Evolutionary conservation across 192 early-diverging fungal species (phyloP).

Genomic region (Coemansia reversa): DNA sequence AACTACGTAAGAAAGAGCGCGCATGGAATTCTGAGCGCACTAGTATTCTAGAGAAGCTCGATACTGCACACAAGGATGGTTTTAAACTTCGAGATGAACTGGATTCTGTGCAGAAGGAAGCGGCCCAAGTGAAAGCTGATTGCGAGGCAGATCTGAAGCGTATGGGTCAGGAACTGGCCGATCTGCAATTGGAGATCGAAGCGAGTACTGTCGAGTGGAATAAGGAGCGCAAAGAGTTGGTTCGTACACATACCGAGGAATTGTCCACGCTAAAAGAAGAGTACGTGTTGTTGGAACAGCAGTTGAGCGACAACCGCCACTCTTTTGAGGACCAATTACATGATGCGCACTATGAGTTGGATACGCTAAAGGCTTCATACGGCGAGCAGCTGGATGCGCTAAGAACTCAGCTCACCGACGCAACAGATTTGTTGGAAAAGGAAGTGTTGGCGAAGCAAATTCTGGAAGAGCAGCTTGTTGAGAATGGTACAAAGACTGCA

Average conservation of each 20-base stretch:
- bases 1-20: constrained; percentile 23
- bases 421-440: constrained; percentile 8
- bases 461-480: constrained; percentile 22
- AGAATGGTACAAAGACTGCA: constrained; percentile 2
- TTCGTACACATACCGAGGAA: constrained; percentile 19
- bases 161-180: constrained; percentile 23
- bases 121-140: constrained; percentile 31
- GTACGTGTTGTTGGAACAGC: constrained; percentile 22
- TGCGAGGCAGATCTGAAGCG: constrained; percentile 37
- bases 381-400: constrained; percentile 8
- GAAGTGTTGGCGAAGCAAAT: background rate
- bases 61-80: constrained; percentile 47
- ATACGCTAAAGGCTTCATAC: constrained; percentile 7
- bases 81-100: constrained; percentile 45
- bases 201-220: constrained; percentile 15
- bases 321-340: constrained; percentile 21
- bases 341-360: constrained; percentile 19
- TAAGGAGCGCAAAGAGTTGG: constrained; percentile 27
- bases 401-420: constrained; percentile 9
- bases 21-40: constrained; percentile 37
- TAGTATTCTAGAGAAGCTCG: constrained; percentile 40
- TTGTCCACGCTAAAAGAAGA: constrained; percentile 26
- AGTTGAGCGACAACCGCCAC: constrained; percentile 22
- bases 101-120: constrained; percentile 28
- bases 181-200: constrained; percentile 15